phyloP scores from a whole-genome alignment of 306 rosid species.

The Cyclanthera cordifolia region DNA sequence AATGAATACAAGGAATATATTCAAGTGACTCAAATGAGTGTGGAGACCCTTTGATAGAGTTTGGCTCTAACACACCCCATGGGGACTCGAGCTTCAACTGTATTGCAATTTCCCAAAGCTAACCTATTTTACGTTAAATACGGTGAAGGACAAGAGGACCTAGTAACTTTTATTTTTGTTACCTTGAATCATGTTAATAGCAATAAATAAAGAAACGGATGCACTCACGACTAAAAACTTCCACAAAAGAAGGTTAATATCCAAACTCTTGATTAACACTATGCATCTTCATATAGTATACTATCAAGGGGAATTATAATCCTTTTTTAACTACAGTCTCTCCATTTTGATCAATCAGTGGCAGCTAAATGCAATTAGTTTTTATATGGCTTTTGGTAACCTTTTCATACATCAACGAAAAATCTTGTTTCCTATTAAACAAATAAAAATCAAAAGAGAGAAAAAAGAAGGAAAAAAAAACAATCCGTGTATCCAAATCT shows the following conservation, averaged over 20 bases:
- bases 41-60: too few relatives aligned
- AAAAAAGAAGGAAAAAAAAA: too few relatives aligned
- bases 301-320: not conserved
- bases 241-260: not conserved
- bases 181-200: not conserved
- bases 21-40: too few relatives aligned
- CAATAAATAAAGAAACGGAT: not conserved
- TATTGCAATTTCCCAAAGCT: not conserved
- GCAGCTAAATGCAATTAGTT: too few relatives aligned
- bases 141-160: not conserved
- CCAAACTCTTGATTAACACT: constrained; percentile 1
- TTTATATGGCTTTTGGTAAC: too few relatives aligned
- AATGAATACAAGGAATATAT: too few relatives aligned
- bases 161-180: not conserved
- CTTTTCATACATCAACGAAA: too few relatives aligned
- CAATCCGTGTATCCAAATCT: too few relatives aligned
- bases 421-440: not conserved
- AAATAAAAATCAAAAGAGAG: not conserved
- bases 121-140: not conserved
- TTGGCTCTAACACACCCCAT: too few relatives aligned
- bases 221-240: not conserved
- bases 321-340: too few relatives aligned
- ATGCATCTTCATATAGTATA: not conserved
- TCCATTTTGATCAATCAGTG: too few relatives aligned
- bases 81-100: not conserved